Evolutionary conservation across 1,139 yeast genomes (phyloP), one percentile per base, ranked within the genome.

Genomic region (Geotrichum candidum): DNA sequence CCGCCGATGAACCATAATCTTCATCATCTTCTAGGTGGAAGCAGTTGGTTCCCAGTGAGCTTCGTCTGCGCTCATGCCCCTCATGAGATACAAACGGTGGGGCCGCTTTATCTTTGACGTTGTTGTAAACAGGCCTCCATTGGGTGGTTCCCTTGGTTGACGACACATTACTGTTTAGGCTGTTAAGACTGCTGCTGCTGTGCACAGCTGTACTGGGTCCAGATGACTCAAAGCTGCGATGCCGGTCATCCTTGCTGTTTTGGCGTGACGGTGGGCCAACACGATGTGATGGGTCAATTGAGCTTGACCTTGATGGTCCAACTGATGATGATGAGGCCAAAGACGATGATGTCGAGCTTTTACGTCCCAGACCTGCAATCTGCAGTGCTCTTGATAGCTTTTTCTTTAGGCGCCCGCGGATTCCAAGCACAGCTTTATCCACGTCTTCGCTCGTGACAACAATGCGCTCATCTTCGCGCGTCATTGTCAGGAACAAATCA

Each of bases 401-500:
- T 64, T 83, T 82, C 65, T 80, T 83, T 53, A 90, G 80, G 65
- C 87, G 79, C 54, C 84, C 81, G 5, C 94, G 94, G 15, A 68
- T 67, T 11, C 96, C 96, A 51, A 86, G 82, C 1, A 90, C 90
- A 0, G 97, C 96, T 65, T 83, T 83, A 66, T 85, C 82, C n/a
- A 88, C 82, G 66, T 90, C 96, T 65, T 85, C 86, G 56, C 80
- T 81, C 10, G 87, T 80, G n/a, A 87, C 87, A 55, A 82, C 81
- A 57, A 86, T 84, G 61, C 78, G 79, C 71, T 74, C 66, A 65
- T 70, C 69, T 65, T 61, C 69, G 65, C 70, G 72, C 64, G 62
- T 68, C 56, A 62, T 73, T 66, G 67, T 72, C 66, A 73, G 75
- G 64, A 71, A 77, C 67, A 60, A 68, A 51, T 66, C 69, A 50